Conservation (phyloP, 441 rosid species). For the Lepidium campestre region DNA sequence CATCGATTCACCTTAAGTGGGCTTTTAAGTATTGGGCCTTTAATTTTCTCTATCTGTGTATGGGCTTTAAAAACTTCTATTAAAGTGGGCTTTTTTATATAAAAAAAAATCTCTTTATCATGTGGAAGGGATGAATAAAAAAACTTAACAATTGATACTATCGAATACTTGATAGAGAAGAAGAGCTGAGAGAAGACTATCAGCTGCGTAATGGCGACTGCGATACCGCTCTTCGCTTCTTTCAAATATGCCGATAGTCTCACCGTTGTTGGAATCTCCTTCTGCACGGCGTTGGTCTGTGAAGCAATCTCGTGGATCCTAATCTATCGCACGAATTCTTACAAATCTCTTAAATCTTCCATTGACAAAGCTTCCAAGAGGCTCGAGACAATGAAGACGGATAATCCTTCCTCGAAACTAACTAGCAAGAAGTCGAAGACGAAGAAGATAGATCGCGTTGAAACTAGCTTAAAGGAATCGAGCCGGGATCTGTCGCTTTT, state of each 20-base stretch:
- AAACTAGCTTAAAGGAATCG: constrained; percentile 68
- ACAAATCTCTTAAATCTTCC: constrained; percentile 77
- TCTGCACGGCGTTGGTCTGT: constrained; percentile 86
- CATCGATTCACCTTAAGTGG: no score
- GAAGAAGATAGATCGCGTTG: constrained; percentile 85
- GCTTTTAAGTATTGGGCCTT: no score
- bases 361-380: constrained; percentile 86
- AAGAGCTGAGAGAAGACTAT: neutral
- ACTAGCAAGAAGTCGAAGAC: constrained; percentile 63
- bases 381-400: constrained; percentile 85
- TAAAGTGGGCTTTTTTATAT: no score
- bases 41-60: no score
- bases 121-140: no score
- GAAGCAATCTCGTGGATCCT: constrained; percentile 90
- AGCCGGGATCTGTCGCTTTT: constrained; percentile 78
- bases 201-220: constrained; percentile 27
- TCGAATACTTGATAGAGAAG: neutral
- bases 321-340: constrained; percentile 64
- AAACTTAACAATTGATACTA: no score
- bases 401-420: constrained; percentile 37
- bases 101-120: no score
- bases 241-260: constrained; percentile 72
- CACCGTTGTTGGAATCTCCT: constrained; percentile 73
- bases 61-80: no score
- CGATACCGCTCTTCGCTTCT: constrained; percentile 35